These are phyloP conservation scores for Rhinocladiella similis DNA, from an alignment of 2,329 filamentous ascomycete species.

Conservation along the genomic window DNA sequence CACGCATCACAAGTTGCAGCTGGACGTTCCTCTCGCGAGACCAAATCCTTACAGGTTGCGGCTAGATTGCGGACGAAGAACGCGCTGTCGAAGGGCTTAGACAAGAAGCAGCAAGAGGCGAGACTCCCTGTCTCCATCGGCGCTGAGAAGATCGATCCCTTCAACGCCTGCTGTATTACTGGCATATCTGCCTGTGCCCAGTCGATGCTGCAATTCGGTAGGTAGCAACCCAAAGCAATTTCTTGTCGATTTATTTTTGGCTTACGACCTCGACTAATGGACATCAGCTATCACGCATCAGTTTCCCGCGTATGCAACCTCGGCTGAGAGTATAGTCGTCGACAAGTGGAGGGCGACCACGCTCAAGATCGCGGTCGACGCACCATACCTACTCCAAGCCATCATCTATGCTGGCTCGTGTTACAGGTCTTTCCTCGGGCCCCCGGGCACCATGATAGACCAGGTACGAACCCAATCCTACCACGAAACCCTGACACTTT, in stretches of 20 bases:
- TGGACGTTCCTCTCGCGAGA: background rate
- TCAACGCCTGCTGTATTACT: background rate
- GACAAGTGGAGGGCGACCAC: background rate
- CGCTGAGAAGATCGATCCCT: background rate
- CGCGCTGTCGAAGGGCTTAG: background rate
- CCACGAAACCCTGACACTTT: background rate
- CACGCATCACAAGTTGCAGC: background rate
- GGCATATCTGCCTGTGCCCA: background rate
- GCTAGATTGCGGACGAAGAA: background rate
- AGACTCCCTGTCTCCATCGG: background rate
- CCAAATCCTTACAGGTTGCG: background rate
- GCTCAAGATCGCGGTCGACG: background rate
- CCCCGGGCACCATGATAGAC: background rate
- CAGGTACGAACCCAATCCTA: background rate
- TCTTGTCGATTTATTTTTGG: too few species aligned
- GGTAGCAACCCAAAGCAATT: background rate
- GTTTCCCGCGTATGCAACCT: background rate
- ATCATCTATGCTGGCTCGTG: constrained; percentile 2
- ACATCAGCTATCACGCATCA: constrained; percentile 1
- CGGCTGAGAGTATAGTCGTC: background rate
- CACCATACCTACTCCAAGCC: background rate
- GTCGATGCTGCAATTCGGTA: constrained; percentile 3
- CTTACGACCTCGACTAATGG: too few species aligned
- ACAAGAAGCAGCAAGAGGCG: too few species aligned
- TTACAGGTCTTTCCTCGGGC: constrained; percentile 4